phyloP scores from a whole-genome alignment of 75 land plant species.

The Cupressus sempervirens region DNA sequence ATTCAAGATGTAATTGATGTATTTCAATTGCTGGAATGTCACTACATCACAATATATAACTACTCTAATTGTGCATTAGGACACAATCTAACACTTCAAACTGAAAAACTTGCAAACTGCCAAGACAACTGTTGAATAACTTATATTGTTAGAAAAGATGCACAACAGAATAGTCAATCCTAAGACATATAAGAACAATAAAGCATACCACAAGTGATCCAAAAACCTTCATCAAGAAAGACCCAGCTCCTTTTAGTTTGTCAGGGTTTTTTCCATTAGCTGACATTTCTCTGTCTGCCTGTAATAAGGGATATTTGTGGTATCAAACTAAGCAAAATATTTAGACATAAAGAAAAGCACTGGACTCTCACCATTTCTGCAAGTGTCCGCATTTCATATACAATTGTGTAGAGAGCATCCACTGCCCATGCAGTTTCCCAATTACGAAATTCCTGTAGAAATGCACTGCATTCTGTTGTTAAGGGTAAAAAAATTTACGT shows the following conservation, averaged over 20 bases:
- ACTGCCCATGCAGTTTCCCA: constrained; percentile 99
- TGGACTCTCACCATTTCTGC: constrained; percentile 72
- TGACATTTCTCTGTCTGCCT: constrained; percentile 97
- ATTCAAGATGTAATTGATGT: background rate
- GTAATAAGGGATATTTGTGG: constrained; percentile 14
- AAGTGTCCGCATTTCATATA: constrained; percentile 83
- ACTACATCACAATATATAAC: background rate
- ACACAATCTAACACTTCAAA: background rate
- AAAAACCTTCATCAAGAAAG: constrained; percentile 98
- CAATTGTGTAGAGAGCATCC: constrained; percentile 78
- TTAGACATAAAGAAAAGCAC: background rate
- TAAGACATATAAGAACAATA: background rate
- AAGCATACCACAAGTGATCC: constrained; percentile 87
- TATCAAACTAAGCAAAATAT: background rate
- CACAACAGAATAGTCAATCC: constrained; percentile 1
- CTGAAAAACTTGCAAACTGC: background rate
- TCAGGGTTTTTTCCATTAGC: constrained; percentile 74
- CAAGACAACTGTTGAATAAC: background rate
- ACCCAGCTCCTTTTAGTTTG: constrained; percentile 95
- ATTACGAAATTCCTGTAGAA: constrained; percentile 93
- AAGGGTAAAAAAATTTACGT: background rate
- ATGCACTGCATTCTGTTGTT: constrained; percentile 57
- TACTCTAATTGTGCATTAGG: background rate
- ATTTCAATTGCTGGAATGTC: background rate
- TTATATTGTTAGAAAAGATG: background rate